Conservation (phyloP, 352 stramenopile species). For the Globisporangium cylindrosporum region DNA sequence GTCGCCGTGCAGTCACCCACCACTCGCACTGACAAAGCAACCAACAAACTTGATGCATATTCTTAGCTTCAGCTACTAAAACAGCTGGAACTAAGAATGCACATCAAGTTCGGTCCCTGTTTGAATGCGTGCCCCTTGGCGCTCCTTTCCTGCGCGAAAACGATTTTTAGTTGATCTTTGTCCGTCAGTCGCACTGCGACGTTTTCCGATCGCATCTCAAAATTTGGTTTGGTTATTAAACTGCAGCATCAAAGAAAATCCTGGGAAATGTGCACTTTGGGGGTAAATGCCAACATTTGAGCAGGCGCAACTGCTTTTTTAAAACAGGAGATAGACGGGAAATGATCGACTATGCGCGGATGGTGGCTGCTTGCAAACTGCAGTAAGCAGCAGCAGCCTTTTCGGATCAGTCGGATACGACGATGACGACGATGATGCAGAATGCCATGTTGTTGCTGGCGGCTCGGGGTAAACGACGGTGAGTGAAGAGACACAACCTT, state of each 20-base stretch:
- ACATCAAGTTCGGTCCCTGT: not conserved
- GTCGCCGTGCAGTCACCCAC: not conserved
- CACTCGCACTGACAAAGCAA: not conserved
- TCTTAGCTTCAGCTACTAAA: too few relatives aligned
- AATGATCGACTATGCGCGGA: not conserved
- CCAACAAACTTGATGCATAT: too few relatives aligned
- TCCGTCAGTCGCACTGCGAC: not conserved
- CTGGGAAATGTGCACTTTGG: not conserved
- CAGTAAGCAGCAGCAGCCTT: too few relatives aligned
- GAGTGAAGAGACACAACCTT: not conserved
- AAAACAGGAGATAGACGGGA: not conserved
- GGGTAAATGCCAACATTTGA: too few relatives aligned
- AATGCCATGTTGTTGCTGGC: not conserved
- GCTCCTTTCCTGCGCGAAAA: not conserved
- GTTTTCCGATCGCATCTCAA: not conserved
- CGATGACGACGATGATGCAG: not conserved
- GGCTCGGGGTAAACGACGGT: not conserved
- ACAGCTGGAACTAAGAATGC: too few relatives aligned
- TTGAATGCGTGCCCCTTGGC: not conserved
- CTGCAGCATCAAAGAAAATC: not conserved
- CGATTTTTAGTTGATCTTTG: too few relatives aligned
- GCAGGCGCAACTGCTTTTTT: not conserved
- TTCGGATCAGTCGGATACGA: not conserved
- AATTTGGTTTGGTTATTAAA: not conserved
- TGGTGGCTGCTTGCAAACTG: not conserved